These are phyloP conservation scores for Colletotrichum lentis DNA, from an alignment of 2,329 filamentous ascomycete genomes.

Conservation along the genomic window DNA sequence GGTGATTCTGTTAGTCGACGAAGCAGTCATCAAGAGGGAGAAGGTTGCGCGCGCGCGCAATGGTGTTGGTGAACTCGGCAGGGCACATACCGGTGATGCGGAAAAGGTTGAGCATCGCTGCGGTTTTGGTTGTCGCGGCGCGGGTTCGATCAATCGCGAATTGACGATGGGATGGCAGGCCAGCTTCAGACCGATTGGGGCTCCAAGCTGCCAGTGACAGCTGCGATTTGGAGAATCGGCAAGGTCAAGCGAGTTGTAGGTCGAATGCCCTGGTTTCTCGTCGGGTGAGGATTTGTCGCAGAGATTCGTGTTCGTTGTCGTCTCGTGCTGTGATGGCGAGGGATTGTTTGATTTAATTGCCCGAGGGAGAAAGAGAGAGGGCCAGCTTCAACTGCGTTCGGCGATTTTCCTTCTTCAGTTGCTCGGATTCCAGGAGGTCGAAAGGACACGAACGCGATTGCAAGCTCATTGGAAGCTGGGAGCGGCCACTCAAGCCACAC, in stretches of 20 bases:
- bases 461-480: slow-evolving; percentile 40
- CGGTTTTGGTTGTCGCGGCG: slow-evolving; percentile 38
- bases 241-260: slow-evolving; percentile 4
- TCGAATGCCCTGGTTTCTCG: background rate
- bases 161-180: background rate
- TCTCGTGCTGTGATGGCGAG: slow-evolving; percentile 11
- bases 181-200: slow-evolving; percentile 27
- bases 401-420: slow-evolving; percentile 16
- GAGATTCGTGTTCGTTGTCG: background rate
- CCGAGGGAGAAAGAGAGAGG: background rate
- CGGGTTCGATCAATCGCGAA: slow-evolving; percentile 10
- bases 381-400: slow-evolving; percentile 24
- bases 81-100: slow-evolving; percentile 61
- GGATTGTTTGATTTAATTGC: slow-evolving; percentile 9
- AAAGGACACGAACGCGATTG: slow-evolving; percentile 44
- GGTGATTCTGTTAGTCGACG: slow-evolving; percentile 40
- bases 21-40: background rate
- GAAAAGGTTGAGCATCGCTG: slow-evolving; percentile 66
- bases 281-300: slow-evolving; percentile 8
- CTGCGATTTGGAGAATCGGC: background rate
- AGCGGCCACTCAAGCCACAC: slow-evolving; percentile 23
- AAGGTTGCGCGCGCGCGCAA: background rate
- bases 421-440: slow-evolving; percentile 28
- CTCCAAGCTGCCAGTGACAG: slow-evolving; percentile 35
- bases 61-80: slow-evolving; percentile 24